Base-by-base conservation (phyloP, 495 filamentous ascomycete genomes). In the Cairneyella variabilis region DNA sequence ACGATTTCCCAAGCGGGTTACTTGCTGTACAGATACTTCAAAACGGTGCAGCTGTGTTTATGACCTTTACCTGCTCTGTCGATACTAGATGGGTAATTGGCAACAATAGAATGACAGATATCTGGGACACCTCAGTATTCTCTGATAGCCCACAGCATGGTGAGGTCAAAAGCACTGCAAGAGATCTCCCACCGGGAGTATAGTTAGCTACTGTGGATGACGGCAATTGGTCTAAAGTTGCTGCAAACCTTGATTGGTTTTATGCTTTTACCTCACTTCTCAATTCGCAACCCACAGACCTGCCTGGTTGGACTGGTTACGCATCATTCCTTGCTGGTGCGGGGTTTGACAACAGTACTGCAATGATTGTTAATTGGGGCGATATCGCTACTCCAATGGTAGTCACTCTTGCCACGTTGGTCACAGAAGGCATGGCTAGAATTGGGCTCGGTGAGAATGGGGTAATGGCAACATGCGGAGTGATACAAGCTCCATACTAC, bases 271-370 rank as follows among this genome's bases (percentile, higher is more conserved):
- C 37, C 6, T 17, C 37, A 17, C 16, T 18, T 40, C 16, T 40
- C 6, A 40, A 40, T 17, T 40, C 37, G 18, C 9, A 40, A 40
- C 7, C 16, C 37, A 8, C 9, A 40, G 16, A 9, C 37, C 9
- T 18, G 16, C 37, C 37, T 10, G 37, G 9, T 6, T 40, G 37
- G 37, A 40, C 37, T 11, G 18, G 9, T 40, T 17, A 9, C 37
- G 37, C 8, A 40, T 40, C 37, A 8, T 17, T 40, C 6, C 37
- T 40, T 18, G 16, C 37, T 10, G 16, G 6, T 40, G 37, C 37
- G 16, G 37, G 37, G 8, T 40, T 45, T 25, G 41, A 45, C 25
- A 45, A 45, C 22, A 45, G 41, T 21, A 45, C 41, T 11, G 21
- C 41, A 7, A 7, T 45, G 4, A 26, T 45, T 25, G 4, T 9